Evolutionary conservation across 2,329 filamentous ascomycete species (phyloP), one percentile per base, ranked within the genome.

Genomic region (Periglandula ipomoeae): DNA sequence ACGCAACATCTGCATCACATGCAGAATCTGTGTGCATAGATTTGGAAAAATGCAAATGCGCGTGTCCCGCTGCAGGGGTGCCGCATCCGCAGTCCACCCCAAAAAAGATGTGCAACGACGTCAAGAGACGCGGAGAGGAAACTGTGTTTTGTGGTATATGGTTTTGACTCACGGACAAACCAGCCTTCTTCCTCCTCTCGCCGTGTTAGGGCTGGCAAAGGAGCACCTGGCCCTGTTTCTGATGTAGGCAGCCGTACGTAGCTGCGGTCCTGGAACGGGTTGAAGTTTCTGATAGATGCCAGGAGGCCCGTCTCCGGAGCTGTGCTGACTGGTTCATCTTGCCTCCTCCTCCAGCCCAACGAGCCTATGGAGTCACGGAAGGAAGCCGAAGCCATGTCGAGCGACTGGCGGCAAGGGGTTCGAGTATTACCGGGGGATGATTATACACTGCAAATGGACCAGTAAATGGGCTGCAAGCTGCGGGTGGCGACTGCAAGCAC

Each of bases 361-460:
- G 89, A 93, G 74, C 88, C 94, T 76, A 97, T 89, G 20, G 88
- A 94, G 69, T 96, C 89, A 65, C 90, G 82, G 68, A 98, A 97
- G 42, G 88, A 87, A 57, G 82, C 75, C 56, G 89, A 91, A 53
- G 90, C 86, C 90, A 95, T 95, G 53, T 48, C 49, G 35, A 45
- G 34, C 37, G 38, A 20, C n/a, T 27, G 35, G 27, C 17, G 43
- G 42, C 42, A 11, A 13, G 42, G 11, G 20, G 10, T 37, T 22
- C 34, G 7, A n/a, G 20, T 11, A 19, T 11, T 39, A 19, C 22
- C 13, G 27, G 17, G 6, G 38, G 45, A 45, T 27, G 35, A 26
- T 11, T 24, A 24, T 8, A 37, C 13, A 34, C 30, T 20, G 34
- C 19, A 23, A 34, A 10, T 15, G 17, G 17, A 40, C 26, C 44